phyloP scores from a whole-genome alignment of 2,329 filamentous ascomycete species.

The Elsinoe arachidis region DNA sequence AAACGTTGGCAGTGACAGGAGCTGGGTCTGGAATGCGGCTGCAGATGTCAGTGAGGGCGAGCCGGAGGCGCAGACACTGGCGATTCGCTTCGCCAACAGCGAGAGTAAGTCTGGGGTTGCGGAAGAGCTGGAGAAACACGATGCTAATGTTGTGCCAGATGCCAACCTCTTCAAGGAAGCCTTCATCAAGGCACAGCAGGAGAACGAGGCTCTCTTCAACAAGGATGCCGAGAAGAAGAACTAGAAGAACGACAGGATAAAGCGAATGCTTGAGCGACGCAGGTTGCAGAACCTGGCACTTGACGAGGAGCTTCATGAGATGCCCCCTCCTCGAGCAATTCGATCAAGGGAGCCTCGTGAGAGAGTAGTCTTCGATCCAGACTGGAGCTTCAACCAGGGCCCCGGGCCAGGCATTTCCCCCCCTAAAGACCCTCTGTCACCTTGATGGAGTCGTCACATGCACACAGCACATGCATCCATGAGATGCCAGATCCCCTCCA shows the following conservation, averaged over 20 bases:
- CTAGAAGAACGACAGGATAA: background rate
- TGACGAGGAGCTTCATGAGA: no score
- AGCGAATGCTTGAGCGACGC: background rate
- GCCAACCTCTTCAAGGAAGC: conserved; percentile 97
- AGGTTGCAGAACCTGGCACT: no score
- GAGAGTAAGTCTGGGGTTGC: conserved; percentile 59
- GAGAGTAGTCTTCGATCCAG: no score
- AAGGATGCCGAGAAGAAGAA: conserved; percentile 19
- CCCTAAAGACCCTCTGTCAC: no score
- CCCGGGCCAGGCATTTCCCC: no score
- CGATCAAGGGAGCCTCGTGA: no score
- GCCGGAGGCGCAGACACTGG: conserved; percentile 89
- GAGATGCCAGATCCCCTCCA: background rate
- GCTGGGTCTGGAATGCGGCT: conserved; percentile 98
- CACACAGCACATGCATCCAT: conserved; percentile 5
- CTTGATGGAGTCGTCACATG: background rate
- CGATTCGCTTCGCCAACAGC: conserved; percentile 94
- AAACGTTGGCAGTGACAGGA: conserved; percentile 95
- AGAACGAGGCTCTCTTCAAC: conserved; percentile 80
- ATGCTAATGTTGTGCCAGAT: conserved; percentile 45
- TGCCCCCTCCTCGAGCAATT: no score
- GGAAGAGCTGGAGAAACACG: background rate
- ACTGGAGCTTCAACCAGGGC: no score
- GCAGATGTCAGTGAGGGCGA: conserved; percentile 98
- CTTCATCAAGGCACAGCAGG: conserved; percentile 92